Conservation (phyloP, 2,329 filamentous ascomycete genomes). For the Leptographium radiaticola region DNA sequence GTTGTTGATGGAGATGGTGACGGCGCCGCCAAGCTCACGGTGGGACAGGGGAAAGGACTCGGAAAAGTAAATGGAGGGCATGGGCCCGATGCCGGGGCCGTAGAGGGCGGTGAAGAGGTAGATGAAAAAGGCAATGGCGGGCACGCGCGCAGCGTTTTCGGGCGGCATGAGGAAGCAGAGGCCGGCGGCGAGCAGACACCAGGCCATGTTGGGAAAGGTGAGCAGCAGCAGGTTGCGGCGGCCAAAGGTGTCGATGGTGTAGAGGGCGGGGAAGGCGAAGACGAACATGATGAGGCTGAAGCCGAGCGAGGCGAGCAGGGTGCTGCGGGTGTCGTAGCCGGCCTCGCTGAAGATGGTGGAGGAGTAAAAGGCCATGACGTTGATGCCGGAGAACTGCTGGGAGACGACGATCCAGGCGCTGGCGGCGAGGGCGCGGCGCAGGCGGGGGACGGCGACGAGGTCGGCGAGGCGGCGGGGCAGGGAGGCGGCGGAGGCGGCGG, state of each 20-base stretch:
- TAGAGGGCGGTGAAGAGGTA: conserved; percentile 17
- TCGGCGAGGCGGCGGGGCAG: conserved; percentile 36
- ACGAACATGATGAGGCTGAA: conserved; percentile 43
- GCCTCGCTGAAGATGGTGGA: conserved; percentile 31
- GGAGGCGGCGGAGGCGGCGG: conserved; percentile 21
- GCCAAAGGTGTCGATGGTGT: conserved; percentile 52
- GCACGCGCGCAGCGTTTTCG: conserved; percentile 19
- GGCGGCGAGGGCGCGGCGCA: conserved; percentile 49
- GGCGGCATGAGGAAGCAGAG: conserved; percentile 34
- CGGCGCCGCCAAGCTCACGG: conserved; percentile 58
- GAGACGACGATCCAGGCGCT: conserved; percentile 54
- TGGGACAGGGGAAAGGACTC: conserved; percentile 60
- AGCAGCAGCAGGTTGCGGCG: conserved; percentile 48
- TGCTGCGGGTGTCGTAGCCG: conserved; percentile 23
- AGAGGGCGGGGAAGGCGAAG: conserved; percentile 53
- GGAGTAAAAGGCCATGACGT: conserved; percentile 32
- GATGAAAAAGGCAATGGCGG: conserved; percentile 33
- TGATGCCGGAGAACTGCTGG: conserved; percentile 47
- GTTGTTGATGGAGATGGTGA: conserved; percentile 53
- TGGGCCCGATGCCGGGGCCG: conserved; percentile 41
- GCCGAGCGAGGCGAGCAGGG: conserved; percentile 29
- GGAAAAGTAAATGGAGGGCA: conserved; percentile 54
- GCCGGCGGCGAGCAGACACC: conserved; percentile 43
- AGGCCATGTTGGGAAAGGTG: conserved; percentile 55
- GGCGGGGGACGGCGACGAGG: conserved; percentile 43